Base-by-base conservation (phyloP, 305 asterid species). In the Fraxinus latifolia region DNA sequence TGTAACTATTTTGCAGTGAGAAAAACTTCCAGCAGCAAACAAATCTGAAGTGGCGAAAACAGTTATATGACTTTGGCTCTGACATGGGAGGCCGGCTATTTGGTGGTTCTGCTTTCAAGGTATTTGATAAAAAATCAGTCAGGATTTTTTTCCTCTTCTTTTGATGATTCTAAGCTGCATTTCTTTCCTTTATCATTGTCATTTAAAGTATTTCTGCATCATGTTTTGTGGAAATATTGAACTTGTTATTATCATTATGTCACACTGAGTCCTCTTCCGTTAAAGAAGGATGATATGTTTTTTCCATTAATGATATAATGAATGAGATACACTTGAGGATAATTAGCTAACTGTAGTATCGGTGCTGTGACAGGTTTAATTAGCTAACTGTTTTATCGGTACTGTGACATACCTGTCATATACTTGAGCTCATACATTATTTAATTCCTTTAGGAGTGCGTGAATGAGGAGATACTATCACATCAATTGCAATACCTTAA, bases 1-100 rank as follows among this genome's bases (percentile, higher is more conserved):
- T 42, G 25, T 81, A 42, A 8, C 77, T 77, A 78, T 77, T 83
- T 14, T 71, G 84, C 87, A 86, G 87, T 15, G 84, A 70, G 37
- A 29, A 74, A 50, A 78, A 29, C 19, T 58, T 72, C 76, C 37
- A 29, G 15, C 4, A 17, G 23, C 36, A 55, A 74, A 83, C 42
- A 76, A 47, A 25, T 33, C 14, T 74, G 37, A 79, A 81, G 25
- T 15, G 77, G 85, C 73, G 76, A 62, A 81, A 25, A 15, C 83
- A 78, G 78, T 70, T 58, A 53, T n/a, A 60, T 21, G 74, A 80
- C 17, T 29, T 67, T 65, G 76, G 7, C 68, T 23, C 76, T 79
- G 65, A 5, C 75, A 79, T 76, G 87, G 36, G 80, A 27, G 33
- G 50, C 67, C 44, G 7, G 47, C 19, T 71, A 44, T 70, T 72